Evolutionary conservation across 371 early-diverging fungal genomes (phyloP).

Genomic region (Mucor sp.): DNA sequence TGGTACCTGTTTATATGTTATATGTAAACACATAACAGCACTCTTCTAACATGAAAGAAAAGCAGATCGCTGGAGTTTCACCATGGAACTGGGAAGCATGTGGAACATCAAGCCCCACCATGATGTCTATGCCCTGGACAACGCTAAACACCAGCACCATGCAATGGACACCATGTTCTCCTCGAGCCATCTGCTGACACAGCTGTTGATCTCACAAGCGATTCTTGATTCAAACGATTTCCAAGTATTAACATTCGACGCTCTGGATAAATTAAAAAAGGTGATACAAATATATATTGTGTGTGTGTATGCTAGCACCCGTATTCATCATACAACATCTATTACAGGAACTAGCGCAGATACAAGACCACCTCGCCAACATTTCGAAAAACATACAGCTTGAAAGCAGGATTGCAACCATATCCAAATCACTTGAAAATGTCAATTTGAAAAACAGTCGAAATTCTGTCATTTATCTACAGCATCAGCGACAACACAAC

Average conservation of each 20-base stretch:
- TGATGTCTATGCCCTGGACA: not conserved
- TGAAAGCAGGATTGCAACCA: slow-evolving; percentile 32
- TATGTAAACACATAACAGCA: not conserved
- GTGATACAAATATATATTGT: slow-evolving; percentile 26
- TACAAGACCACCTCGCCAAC: slow-evolving; percentile 19
- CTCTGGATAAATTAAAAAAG: slow-evolving; percentile 56
- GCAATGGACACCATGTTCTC: slow-evolving; percentile 6
- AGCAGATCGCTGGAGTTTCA: slow-evolving; percentile 26
- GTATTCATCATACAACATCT: not conserved
- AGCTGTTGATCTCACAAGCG: slow-evolving; percentile 63
- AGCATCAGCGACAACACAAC: slow-evolving; percentile 35
- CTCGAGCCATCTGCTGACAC: slow-evolving; percentile 42
- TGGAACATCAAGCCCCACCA: slow-evolving; percentile 33
- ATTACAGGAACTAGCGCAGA: slow-evolving; percentile 20
- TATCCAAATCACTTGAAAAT: slow-evolving; percentile 49
- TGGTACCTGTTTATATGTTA: slow-evolving; percentile 1
- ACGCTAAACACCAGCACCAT: slow-evolving; percentile 21
- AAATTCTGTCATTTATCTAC: slow-evolving; percentile 19
- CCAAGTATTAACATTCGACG: slow-evolving; percentile 52
- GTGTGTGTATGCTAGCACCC: not conserved
- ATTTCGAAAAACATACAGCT: slow-evolving; percentile 23
- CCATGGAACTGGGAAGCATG: slow-evolving; percentile 29
- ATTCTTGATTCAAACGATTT: slow-evolving; percentile 62
- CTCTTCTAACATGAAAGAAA: not conserved
- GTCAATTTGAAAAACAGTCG: slow-evolving; percentile 30